phyloP scores from a whole-genome alignment of 2,329 filamentous ascomycete species.

The Neofusicoccum ribis region DNA sequence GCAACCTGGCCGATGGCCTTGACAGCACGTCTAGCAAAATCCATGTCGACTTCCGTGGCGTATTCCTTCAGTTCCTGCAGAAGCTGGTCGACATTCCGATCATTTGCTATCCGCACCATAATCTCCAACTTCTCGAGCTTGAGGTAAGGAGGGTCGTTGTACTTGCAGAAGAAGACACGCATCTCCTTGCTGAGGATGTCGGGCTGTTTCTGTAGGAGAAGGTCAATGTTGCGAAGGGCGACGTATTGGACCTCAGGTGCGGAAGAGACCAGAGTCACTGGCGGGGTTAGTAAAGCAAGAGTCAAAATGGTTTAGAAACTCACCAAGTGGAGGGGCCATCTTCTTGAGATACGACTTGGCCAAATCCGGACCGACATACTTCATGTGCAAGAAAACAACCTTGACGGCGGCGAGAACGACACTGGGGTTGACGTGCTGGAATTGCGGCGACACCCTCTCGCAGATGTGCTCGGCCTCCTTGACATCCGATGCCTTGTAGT shows the following conservation, averaged over 20 bases:
- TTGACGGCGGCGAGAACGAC: constrained; percentile 98
- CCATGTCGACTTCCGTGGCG: constrained; percentile 97
- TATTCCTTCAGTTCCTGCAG: constrained; percentile 96
- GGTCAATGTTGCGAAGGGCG: constrained; percentile 90
- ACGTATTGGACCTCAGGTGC: constrained; percentile 98
- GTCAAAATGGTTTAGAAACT: constrained; percentile 29
- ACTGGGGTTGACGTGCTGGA: constrained; percentile 97
- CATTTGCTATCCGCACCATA: constrained; percentile 98
- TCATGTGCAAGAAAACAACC: constrained; percentile 96
- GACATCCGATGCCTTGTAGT: constrained; percentile 81
- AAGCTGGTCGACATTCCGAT: constrained; percentile 92
- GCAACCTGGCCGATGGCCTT: constrained; percentile 97
- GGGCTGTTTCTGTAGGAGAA: constrained; percentile 91
- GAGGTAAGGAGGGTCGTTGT: constrained; percentile 96
- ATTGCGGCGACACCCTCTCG: constrained; percentile 92
- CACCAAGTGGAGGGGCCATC: constrained; percentile 94
- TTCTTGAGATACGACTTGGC: constrained; percentile 90
- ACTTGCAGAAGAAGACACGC: constrained; percentile 99
- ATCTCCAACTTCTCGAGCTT: constrained; percentile 98
- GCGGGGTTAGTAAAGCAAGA: constrained; percentile 27
- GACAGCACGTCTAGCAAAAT: constrained; percentile 91
- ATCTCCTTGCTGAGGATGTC: constrained; percentile 97
- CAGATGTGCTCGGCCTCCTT: constrained; percentile 99
- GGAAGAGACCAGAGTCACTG: constrained; percentile 93
- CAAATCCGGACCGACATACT: constrained; percentile 72